A percentile compares a stretch with the other conserved stretches of the same genome.
These are phyloP conservation scores for Chaetomiaceae sp. DNA, from an alignment of 2,329 filamentous ascomycete genomes.

Conservation along the genomic window DNA sequence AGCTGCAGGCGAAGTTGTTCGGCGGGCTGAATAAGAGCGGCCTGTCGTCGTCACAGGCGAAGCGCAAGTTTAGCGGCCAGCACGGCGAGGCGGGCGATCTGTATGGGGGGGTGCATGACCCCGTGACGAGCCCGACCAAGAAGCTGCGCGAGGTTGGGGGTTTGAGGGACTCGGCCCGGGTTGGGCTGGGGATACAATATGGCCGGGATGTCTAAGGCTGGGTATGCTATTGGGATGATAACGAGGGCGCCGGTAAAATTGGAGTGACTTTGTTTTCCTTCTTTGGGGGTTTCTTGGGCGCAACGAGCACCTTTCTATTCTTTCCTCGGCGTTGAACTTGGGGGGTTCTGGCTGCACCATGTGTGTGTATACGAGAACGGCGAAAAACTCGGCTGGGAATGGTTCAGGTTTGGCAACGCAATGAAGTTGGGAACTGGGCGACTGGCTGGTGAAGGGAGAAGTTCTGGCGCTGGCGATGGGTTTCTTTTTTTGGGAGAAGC, in stretches of 20 bases:
- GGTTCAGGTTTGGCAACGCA: no score
- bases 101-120: slow-evolving; percentile 30
- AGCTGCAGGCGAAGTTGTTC: slow-evolving; percentile 49
- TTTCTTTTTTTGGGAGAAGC: no score
- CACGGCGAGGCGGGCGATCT: slow-evolving; percentile 18
- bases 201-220: slow-evolving; percentile 24
- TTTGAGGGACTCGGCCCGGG: slow-evolving; percentile 33
- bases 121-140: slow-evolving; percentile 46
- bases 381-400: no score
- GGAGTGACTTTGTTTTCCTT: background rate
- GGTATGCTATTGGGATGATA: no score
- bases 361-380: no score
- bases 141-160: slow-evolving; percentile 43
- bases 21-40: slow-evolving; percentile 41
- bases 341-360: no score
- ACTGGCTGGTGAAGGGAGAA: no score
- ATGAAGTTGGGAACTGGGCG: no score
- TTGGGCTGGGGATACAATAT: slow-evolving; percentile 53
- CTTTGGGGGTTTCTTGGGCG: background rate
- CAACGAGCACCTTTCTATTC: no score
- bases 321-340: no score
- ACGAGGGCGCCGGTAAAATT: background rate
- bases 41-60: slow-evolving; percentile 33
- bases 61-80: slow-evolving; percentile 46
- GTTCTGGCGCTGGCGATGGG: no score